Conservation (phyloP, 2,329 filamentous ascomycete genomes). For the Zymoseptoria crescenta region DNA sequence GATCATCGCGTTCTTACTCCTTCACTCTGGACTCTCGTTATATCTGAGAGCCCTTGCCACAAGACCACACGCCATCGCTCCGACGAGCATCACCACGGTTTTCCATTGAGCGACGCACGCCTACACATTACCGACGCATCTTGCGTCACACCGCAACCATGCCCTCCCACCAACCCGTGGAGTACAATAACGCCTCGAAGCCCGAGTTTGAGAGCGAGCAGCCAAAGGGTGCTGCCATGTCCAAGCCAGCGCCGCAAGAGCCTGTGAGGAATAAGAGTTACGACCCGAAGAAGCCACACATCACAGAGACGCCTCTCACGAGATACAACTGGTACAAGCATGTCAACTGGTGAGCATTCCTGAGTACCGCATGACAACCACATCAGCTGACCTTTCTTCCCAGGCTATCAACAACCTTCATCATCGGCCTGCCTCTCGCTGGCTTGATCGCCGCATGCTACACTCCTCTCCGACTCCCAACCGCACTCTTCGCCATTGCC, state of each 20-base stretch:
- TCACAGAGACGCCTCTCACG: conserved; percentile 74
- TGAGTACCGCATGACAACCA: neutral
- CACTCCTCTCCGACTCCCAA: conserved; percentile 66
- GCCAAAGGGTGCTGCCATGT: conserved; percentile 32
- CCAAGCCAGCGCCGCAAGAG: conserved; percentile 39
- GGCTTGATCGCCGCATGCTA: conserved; percentile 70
- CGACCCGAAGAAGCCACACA: conserved; percentile 69
- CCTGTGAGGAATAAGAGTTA: conserved; percentile 46
- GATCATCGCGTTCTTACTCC: neutral
- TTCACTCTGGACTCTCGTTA: neutral
- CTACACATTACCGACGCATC: neutral
- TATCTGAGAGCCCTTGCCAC: neutral
- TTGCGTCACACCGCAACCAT: conserved; percentile 28
- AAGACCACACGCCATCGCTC: neutral
- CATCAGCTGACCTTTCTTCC: neutral
- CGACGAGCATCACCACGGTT: neutral
- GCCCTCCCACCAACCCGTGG: conserved; percentile 46
- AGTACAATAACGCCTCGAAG: conserved; percentile 42
- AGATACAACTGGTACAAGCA: conserved; percentile 82
- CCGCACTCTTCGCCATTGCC: conserved; percentile 61
- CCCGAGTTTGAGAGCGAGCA: conserved; percentile 40
- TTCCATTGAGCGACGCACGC: neutral
- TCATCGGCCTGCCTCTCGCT: conserved; percentile 66
- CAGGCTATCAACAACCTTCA: conserved; percentile 46
- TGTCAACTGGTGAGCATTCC: conserved; percentile 62